A percentile compares a stretch with the other conserved stretches of the same genome.
These are phyloP conservation scores for Protomyces arabidopsidicola DNA, from an alignment of 1,139 yeast genomes.

Conservation along the genomic window DNA sequence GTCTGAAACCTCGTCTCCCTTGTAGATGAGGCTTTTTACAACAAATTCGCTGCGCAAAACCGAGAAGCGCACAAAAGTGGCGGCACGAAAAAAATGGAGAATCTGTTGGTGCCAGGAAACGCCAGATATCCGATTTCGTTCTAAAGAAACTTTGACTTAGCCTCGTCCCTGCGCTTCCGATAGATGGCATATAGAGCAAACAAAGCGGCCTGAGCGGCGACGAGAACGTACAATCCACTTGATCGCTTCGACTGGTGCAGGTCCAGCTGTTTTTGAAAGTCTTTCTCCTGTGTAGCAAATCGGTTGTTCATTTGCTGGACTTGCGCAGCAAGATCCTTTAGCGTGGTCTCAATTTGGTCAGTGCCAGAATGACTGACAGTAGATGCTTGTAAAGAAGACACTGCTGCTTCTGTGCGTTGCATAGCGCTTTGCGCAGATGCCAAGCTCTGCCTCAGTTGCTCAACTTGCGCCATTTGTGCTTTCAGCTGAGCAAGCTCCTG, in stretches of 20 bases:
- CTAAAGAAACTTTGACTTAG: background rate
- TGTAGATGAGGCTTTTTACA: too few relatives aligned
- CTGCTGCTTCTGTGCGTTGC: background rate
- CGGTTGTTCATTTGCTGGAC: constrained; percentile 9
- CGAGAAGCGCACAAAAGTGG: too few relatives aligned
- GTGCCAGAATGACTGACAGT: background rate
- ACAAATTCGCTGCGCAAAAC: too few relatives aligned
- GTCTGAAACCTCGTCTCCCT: too few relatives aligned
- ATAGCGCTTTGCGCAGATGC: background rate
- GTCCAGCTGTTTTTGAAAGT: constrained; percentile 14
- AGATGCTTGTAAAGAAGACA: background rate
- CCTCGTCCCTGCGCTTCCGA: background rate
- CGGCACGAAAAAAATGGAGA: too few relatives aligned
- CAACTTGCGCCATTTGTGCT: background rate
- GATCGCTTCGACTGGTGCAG: constrained; percentile 1
- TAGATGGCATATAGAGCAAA: background rate
- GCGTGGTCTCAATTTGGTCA: background rate
- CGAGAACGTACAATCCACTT: constrained; percentile 13
- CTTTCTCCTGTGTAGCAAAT: constrained; percentile 3
- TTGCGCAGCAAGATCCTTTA: constrained; percentile 1
- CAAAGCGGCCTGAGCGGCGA: constrained; percentile 5
- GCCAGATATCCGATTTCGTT: too few relatives aligned
- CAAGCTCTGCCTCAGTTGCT: background rate
- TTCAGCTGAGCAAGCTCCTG: constrained; percentile 5
- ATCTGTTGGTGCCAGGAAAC: too few relatives aligned